These are phyloP conservation scores for Sarocladiaceae sp. DNA, from an alignment of 2,329 filamentous ascomycete species.

Conservation along the genomic window DNA sequence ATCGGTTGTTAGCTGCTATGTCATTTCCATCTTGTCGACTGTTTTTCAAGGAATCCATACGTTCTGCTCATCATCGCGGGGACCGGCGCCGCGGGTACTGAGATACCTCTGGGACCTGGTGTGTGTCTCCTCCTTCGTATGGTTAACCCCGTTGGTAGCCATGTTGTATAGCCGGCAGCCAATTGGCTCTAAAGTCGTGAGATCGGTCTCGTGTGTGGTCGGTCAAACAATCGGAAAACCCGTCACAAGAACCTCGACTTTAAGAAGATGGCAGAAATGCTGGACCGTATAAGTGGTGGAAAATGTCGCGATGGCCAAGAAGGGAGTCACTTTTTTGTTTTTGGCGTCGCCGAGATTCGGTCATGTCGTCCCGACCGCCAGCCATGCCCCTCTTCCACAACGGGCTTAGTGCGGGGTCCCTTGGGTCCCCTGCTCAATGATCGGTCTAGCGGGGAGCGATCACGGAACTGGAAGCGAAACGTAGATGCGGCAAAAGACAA, in stretches of 20 bases:
- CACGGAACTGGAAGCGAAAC: background rate
- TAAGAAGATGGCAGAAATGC: background rate
- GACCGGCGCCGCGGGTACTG: slow-evolving; percentile 46
- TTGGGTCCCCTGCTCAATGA: background rate
- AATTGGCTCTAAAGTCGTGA: background rate
- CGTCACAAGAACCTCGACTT: background rate
- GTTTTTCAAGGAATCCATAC: too few species aligned
- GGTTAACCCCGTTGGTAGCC: slow-evolving; percentile 22
- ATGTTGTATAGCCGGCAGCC: slow-evolving; percentile 21
- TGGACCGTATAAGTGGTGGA: background rate
- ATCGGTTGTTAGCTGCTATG: slow-evolving; percentile 27
- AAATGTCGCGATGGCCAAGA: slow-evolving; percentile 11
- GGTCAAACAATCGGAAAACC: background rate
- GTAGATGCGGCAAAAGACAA: too few species aligned
- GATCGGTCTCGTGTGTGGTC: background rate
- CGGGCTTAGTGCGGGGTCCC: slow-evolving; percentile 24
- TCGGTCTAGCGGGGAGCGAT: background rate
- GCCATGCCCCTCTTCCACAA: slow-evolving; percentile 19
- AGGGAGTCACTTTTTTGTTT: slow-evolving; percentile 5
- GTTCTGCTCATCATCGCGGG: too few species aligned
- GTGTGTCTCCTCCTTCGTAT: slow-evolving; percentile 29
- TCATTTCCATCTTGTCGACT: slow-evolving; percentile 27
- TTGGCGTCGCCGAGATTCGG: slow-evolving; percentile 15
- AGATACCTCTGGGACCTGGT: slow-evolving; percentile 45
- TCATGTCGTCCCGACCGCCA: slow-evolving; percentile 7